These are phyloP conservation scores for Goffeauzyma gilvescens DNA, from an alignment of 768 basidiomycete species.

Conservation along the genomic window DNA sequence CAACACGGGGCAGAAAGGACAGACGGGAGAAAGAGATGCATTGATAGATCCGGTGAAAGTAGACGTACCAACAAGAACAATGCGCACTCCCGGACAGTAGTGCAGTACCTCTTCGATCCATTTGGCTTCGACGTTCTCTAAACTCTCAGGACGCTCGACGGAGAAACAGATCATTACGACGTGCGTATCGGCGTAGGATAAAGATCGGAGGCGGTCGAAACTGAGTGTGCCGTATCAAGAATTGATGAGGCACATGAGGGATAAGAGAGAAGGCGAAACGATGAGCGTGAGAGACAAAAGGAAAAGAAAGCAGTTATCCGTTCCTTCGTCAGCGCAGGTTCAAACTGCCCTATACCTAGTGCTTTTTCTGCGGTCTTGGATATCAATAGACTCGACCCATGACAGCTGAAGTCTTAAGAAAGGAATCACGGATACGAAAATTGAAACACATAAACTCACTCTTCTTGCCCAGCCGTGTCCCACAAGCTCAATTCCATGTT, in stretches of 20 bases:
- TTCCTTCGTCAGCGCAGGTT: too few relatives aligned
- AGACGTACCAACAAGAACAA: constrained; percentile 68
- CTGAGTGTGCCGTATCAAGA: too few relatives aligned
- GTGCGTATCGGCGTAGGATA: constrained; percentile 94
- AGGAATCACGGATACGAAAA: neutral
- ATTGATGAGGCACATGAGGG: too few relatives aligned
- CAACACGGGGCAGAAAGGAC: neutral
- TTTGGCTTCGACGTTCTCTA: constrained; percentile 89
- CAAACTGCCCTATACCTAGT: too few relatives aligned
- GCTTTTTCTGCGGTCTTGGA: constrained; percentile 58
- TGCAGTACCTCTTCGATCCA: constrained; percentile 39
- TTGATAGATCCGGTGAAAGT: constrained; percentile 4
- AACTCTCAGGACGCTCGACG: constrained; percentile 84
- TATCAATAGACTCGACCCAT: constrained; percentile 15
- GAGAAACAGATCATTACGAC: constrained; percentile 94
- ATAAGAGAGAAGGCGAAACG: too few relatives aligned
- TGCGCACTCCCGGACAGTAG: constrained; percentile 88
- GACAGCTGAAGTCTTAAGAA: neutral
- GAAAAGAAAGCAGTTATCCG: too few relatives aligned
- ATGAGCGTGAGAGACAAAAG: neutral
- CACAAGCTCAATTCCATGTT: constrained; percentile 78
- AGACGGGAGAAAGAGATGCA: constrained; percentile 1
- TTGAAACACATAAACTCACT: constrained; percentile 44
- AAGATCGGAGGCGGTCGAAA: constrained; percentile 74
- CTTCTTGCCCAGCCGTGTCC: constrained; percentile 60